Base-by-base conservation (phyloP, 352 stramenopile genomes). In the Saprolegnia diclina region DNA sequence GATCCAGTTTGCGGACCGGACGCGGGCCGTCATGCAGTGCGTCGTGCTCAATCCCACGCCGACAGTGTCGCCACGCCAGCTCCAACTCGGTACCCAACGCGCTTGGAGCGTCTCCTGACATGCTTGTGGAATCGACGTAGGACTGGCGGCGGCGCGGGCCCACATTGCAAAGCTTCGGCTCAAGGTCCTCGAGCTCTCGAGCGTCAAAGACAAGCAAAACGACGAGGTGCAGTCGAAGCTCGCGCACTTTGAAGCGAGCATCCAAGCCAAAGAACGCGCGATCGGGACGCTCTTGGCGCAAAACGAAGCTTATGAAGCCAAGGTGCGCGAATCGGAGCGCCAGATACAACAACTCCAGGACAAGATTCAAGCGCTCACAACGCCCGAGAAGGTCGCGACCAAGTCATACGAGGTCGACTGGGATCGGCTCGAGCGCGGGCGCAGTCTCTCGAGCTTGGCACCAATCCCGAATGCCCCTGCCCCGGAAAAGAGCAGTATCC, bases 1-100 rank as follows among this genome's bases (percentile, higher is more conserved):
- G 13, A 69, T 94, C 9, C 85, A 91, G 22, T 92, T 94, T 62
- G 83, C 85, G 0, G 83, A 94, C 48, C 77, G 85, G 38, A 82
- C 85, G 18, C 73, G 78, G 4, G 88, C 80, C 0, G 82, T 94
- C 29, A 84, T 94, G 80, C 83, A 94, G 59, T 79, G 74, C 9
- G 78, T 89, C 38, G 81, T 80, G 16, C 77, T 91, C 32, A 94
- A 90, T 61, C 79, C 91, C 37, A 72, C 76, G 4, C 55, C 78
- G n/a, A 79, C 74, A 29, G 75, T 77, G 0, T 77, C 71, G 10
- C 81, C 80, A 7, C 50, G 65, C 18, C 65, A 64, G 46, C 29
- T 69, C 18, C 63, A 69, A 24, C 22, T 69, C 21, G 63, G 63
- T 69, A 22, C 19, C n/a, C 0, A 4, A 19, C 21, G 21, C 18